phyloP scores from a whole-genome alignment of 495 filamentous ascomycete genomes.

The Aspergillus egyptiacus region DNA sequence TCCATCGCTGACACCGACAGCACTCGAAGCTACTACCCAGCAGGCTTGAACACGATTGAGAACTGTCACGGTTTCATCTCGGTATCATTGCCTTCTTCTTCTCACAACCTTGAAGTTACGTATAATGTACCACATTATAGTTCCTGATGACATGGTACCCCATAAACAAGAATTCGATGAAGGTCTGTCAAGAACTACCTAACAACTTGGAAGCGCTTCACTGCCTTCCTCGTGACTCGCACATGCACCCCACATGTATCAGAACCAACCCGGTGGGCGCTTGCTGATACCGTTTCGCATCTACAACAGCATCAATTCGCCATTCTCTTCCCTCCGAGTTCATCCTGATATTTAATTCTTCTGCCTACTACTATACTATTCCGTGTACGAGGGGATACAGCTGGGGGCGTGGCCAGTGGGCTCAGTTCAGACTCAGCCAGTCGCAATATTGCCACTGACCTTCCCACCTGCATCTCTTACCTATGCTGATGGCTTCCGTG shows the following conservation, averaged over 20 bases:
- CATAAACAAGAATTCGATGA: no score
- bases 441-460: slow-evolving; percentile 5
- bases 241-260: slow-evolving; percentile 7
- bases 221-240: slow-evolving; percentile 3
- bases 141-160: slow-evolving; percentile 1
- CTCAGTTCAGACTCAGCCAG: slow-evolving; percentile 2
- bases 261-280: slow-evolving; percentile 5
- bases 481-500: slow-evolving; percentile 2
- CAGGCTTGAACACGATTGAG: no score
- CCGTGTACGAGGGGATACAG: slow-evolving; percentile 4
- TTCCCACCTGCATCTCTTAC: slow-evolving; percentile 3
- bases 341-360: slow-evolving; percentile 1
- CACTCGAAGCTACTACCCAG: no score
- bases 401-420: slow-evolving; percentile 3
- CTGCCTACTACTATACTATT: slow-evolving; percentile 3
- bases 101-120: no score
- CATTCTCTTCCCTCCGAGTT: neutral
- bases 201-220: slow-evolving; percentile 6
- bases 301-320: neutral
- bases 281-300: slow-evolving; percentile 2
- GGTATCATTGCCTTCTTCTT: neutral
- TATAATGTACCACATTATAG: neutral
- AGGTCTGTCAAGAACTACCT: no score
- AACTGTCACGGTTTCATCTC: neutral
- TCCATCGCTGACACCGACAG: slow-evolving; percentile 15